Percentiles rank a stretch among this genome's conserved stretches.
Evolutionary conservation across 2,329 filamentous ascomycete genomes (phyloP).

Genomic region (Venturia carpophila): DNA sequence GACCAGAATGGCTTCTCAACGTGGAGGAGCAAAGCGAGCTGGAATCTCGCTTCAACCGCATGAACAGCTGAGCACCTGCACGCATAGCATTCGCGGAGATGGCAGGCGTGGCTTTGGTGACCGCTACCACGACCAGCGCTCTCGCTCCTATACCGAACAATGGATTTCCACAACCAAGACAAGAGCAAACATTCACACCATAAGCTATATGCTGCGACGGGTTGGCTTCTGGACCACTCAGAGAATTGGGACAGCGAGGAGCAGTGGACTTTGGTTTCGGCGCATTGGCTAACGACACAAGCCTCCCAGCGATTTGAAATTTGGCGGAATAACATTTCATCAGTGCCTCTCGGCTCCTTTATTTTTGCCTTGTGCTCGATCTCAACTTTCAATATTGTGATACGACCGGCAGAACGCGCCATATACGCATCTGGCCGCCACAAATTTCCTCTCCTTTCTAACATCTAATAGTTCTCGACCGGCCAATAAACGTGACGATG

Average conservation of each 20-base stretch:
- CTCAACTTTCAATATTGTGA: neutral
- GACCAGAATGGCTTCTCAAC: neutral
- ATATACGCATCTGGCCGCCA: neutral
- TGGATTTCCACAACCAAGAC: neutral
- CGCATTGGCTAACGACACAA: neutral
- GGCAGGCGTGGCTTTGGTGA: neutral
- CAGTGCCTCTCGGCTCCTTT: neutral
- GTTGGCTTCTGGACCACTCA: neutral
- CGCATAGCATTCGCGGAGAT: neutral
- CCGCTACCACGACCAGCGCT: neutral
- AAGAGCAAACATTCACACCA: neutral
- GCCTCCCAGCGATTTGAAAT: neutral
- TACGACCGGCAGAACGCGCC: neutral
- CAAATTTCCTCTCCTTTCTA: neutral
- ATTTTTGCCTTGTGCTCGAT: neutral
- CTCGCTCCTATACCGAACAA: neutral
- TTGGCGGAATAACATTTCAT: neutral
- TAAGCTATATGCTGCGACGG: neutral
- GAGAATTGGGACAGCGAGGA: neutral
- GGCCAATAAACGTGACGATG: neutral
- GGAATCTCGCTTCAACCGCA: neutral
- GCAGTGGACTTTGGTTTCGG: neutral
- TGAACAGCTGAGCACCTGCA: neutral
- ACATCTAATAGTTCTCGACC: neutral
- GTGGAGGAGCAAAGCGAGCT: slow-evolving; percentile 4